Conservation (phyloP, 108 stramenopile species). For the Cyclostephanos tholiformis region DNA sequence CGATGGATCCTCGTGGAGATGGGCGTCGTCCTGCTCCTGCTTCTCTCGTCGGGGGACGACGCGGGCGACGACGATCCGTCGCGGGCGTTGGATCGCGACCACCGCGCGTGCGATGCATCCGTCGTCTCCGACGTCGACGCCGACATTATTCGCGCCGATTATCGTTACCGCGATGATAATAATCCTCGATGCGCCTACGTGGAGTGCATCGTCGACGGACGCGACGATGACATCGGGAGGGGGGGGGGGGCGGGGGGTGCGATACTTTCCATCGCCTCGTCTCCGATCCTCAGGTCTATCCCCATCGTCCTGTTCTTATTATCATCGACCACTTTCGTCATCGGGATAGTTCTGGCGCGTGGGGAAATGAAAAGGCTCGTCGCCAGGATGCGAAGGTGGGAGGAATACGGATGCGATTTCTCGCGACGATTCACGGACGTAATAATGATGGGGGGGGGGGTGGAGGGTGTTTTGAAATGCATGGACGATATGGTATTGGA, state of each 20-base stretch:
- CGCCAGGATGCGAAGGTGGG: not conserved
- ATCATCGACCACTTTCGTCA: constrained; percentile 28
- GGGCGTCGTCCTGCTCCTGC: constrained; percentile 22
- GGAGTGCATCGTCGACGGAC: not conserved
- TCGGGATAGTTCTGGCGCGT: constrained; percentile 19
- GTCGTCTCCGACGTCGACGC: no score
- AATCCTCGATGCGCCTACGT: not conserved
- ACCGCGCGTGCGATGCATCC: not conserved
- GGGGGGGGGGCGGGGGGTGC: not conserved
- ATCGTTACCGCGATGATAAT: no score
- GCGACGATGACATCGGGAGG: not conserved
- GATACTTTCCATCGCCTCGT: constrained; percentile 20
- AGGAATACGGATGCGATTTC: not conserved
- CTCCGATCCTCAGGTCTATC: constrained; percentile 30
- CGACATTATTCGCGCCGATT: no score
- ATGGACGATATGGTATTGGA: constrained; percentile 38
- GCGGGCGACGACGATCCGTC: no score
- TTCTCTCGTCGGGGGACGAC: constrained; percentile 8
- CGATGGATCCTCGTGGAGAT: constrained; percentile 36
- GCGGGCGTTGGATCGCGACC: no score
- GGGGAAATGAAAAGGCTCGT: not conserved
- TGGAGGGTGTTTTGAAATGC: constrained; percentile 4
- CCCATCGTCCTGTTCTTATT: constrained; percentile 21
- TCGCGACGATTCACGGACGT: constrained; percentile 1
- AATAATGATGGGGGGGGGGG: not conserved